phyloP scores from a whole-genome alignment of 495 filamentous ascomycete species.

The Glonium stellatum region DNA sequence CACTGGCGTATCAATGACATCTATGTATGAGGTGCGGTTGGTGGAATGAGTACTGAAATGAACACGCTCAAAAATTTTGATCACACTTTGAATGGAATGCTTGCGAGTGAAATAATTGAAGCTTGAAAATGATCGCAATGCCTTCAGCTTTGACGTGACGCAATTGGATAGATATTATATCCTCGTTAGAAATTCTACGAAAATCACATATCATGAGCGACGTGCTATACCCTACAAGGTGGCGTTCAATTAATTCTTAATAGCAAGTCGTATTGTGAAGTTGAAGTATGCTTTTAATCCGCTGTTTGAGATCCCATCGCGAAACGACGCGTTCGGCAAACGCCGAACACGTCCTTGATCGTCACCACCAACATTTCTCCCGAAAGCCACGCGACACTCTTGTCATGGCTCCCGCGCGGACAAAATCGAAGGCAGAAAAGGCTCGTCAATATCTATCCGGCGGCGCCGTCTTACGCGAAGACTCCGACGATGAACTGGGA shows the following conservation, averaged over 20 bases:
- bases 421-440: constrained; percentile 29
- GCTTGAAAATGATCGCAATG: too few relatives aligned
- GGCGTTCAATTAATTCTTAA: too few relatives aligned
- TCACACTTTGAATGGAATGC: too few relatives aligned
- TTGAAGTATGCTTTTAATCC: neutral
- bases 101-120: too few relatives aligned
- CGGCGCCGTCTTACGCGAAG: constrained; percentile 65
- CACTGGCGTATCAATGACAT: too few relatives aligned
- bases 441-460: constrained; percentile 58
- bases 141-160: too few relatives aligned
- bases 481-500: constrained; percentile 88
- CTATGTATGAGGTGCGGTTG: too few relatives aligned
- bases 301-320: neutral
- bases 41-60: too few relatives aligned
- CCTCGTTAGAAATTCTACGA: neutral
- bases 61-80: too few relatives aligned
- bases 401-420: constrained; percentile 20
- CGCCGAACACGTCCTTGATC: constrained; percentile 5
- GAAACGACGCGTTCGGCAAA: neutral
- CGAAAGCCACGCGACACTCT: constrained; percentile 1
- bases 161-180: too few relatives aligned
- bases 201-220: neutral
- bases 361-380: constrained; percentile 16
- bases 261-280: neutral
- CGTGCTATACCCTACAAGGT: too few relatives aligned